Evolutionary conservation across 495 filamentous ascomycete genomes (phyloP), one percentile per base, ranked within the genome.

Genomic region (Aspergillus mulundensis): DNA sequence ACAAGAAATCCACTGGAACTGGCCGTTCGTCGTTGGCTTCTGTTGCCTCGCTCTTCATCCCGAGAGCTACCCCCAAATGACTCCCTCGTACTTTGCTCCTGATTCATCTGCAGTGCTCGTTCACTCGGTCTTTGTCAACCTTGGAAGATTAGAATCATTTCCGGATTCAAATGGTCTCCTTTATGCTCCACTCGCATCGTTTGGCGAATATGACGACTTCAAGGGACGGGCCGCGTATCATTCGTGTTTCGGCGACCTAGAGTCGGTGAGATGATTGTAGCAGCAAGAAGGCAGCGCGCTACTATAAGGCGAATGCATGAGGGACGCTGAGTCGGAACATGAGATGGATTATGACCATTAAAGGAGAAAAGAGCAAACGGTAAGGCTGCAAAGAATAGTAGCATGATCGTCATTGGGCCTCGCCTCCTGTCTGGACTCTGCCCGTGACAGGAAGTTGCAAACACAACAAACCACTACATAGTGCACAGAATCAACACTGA

Each of bases 1-100:
- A 81, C 52, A 23, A 81, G 54, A 28, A 81, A 81, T 15, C 76
- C 70, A 48, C 77, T 63, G 1, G 77, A 76, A 61, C 59, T 73
- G 41, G 67, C 69, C 7, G 67, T 68, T 56, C 70, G 67, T 7
- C 71, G 60, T 40, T 68, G 67, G 11, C 55, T 47, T 12, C 58
- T 57, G 47, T 53, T 63, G 47, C 61, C 66, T 53, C 62, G 61
- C 8, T 69, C 69, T 8, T 65, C 69, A 48, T 74, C 71, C 43
- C 72, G 71, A 58, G 72, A 75, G 59, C 70, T 70, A 59, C 66
- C 69, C 21, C 70, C 72, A 30, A 74, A 60, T 25, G 73, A 61
- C 60, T 74, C 72, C 48, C 69, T 66, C 49, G 67, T 71, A 19
- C 56, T 56, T 59, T 64, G 62, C 39, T 64, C 67, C 21, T 69